Evolutionary conservation across 2,329 filamentous ascomycete species (phyloP).

Genomic region (Nemania sp.): DNA sequence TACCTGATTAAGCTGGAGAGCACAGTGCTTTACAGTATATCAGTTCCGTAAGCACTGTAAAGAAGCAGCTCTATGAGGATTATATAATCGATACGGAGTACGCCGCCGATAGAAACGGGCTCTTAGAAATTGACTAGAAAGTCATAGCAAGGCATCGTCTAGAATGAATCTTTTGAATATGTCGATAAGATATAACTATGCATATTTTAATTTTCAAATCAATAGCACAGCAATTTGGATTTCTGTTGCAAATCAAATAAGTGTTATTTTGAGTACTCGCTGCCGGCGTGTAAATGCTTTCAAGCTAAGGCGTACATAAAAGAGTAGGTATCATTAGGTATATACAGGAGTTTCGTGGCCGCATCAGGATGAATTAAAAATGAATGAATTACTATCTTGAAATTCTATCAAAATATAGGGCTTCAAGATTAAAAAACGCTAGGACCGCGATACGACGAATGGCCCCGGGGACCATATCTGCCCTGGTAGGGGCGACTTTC

Average conservation of each 20-base stretch:
- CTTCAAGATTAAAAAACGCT: constrained; percentile 20
- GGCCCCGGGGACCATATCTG: constrained; percentile 25
- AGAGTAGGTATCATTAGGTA: constrained; percentile 5
- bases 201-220: no score
- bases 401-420: neutral
- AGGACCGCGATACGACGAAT: constrained; percentile 25
- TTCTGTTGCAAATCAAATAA: neutral
- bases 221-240: neutral
- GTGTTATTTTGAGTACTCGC: neutral
- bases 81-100: no score
- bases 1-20: neutral
- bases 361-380: constrained; percentile 12
- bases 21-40: neutral
- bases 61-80: neutral
- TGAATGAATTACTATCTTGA: neutral
- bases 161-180: no score
- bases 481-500: constrained; percentile 25
- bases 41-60: neutral
- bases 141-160: no score
- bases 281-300: neutral
- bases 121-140: no score
- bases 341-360: constrained; percentile 15
- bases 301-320: neutral
- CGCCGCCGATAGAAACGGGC: no score
- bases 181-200: no score